phyloP scores from a whole-genome alignment of 2,329 filamentous ascomycete species.

The Pestalotiopsis sp. region DNA sequence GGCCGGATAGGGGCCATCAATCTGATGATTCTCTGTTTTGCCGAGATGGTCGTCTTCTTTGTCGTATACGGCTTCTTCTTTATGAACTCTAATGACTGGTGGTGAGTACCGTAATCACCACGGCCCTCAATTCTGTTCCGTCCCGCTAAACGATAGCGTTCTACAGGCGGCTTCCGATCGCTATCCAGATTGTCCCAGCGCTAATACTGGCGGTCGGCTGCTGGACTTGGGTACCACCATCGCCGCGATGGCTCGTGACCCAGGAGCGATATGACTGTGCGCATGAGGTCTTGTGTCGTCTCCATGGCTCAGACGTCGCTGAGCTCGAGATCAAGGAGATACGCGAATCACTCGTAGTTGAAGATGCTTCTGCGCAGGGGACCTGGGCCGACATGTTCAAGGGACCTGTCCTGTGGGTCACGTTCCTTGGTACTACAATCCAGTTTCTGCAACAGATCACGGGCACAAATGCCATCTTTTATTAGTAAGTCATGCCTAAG shows the following conservation, averaged over 20 bases:
- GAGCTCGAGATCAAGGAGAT: slow-evolving; percentile 36
- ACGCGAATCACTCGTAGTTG: slow-evolving; percentile 23
- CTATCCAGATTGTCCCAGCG: slow-evolving; percentile 26
- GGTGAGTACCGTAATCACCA: slow-evolving; percentile 18
- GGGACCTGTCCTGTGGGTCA: slow-evolving; percentile 18
- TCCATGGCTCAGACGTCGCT: slow-evolving; percentile 21
- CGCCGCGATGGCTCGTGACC: slow-evolving; percentile 21
- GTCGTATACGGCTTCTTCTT: slow-evolving; percentile 32
- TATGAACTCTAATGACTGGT: slow-evolving; percentile 31
- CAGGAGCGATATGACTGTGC: slow-evolving; percentile 23
- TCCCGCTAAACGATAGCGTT: no score
- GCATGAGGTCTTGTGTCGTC: slow-evolving; percentile 19
- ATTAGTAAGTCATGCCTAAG: no score
- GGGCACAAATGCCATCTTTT: slow-evolving; percentile 23
- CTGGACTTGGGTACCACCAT: slow-evolving; percentile 22
- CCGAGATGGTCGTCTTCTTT: slow-evolving; percentile 34
- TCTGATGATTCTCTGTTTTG: slow-evolving; percentile 35
- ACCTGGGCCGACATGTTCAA: slow-evolving; percentile 22
- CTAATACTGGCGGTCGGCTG: slow-evolving; percentile 24
- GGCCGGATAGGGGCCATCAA: slow-evolving; percentile 33
- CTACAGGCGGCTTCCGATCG: slow-evolving; percentile 27
- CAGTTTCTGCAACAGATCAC: slow-evolving; percentile 24
- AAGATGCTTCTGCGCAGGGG: slow-evolving; percentile 13
- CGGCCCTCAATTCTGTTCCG: neutral
- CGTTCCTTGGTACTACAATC: slow-evolving; percentile 21